Percentiles rank a stretch among this genome's conserved stretches.
phyloP scores from a whole-genome alignment of 305 asterid species.

The Fraxinus greggii region DNA sequence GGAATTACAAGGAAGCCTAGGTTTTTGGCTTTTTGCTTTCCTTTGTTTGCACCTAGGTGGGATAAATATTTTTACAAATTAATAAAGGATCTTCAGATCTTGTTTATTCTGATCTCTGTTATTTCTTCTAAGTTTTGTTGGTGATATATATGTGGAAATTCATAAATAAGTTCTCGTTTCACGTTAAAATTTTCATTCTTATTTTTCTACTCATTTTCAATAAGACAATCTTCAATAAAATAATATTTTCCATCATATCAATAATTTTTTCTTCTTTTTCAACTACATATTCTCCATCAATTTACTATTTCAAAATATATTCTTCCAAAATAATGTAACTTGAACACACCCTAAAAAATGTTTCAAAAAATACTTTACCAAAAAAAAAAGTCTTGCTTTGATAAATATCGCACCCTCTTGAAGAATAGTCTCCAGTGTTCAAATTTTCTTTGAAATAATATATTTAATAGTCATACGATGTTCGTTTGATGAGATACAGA shows the following conservation, averaged over 20 bases:
- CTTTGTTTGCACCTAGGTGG: not conserved
- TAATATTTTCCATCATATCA: too few species aligned
- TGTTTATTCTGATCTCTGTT: not conserved
- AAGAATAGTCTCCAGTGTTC: not conserved
- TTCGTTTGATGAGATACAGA: not conserved
- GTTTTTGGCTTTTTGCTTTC: constrained; percentile 2
- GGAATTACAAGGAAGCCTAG: constrained; percentile 9
- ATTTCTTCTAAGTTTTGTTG: not conserved
- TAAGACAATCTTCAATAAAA: too few species aligned
- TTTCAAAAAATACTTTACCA: not conserved
- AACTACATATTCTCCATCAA: too few species aligned
- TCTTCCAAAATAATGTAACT: too few species aligned
- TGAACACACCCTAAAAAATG: too few species aligned
- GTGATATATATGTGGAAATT: not conserved
- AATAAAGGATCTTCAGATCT: not conserved
- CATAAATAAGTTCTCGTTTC: too few species aligned
- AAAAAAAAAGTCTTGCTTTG: not conserved
- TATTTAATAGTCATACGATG: not conserved
- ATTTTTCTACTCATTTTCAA: too few species aligned
- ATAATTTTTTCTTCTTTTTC: too few species aligned
- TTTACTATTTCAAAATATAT: too few species aligned
- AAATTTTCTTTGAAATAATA: not conserved
- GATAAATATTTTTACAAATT: not conserved
- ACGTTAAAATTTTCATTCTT: too few species aligned
- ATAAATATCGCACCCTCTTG: not conserved